phyloP scores from a whole-genome alignment of 345 rosid species.

The Eucalyptus erythrocorys region DNA sequence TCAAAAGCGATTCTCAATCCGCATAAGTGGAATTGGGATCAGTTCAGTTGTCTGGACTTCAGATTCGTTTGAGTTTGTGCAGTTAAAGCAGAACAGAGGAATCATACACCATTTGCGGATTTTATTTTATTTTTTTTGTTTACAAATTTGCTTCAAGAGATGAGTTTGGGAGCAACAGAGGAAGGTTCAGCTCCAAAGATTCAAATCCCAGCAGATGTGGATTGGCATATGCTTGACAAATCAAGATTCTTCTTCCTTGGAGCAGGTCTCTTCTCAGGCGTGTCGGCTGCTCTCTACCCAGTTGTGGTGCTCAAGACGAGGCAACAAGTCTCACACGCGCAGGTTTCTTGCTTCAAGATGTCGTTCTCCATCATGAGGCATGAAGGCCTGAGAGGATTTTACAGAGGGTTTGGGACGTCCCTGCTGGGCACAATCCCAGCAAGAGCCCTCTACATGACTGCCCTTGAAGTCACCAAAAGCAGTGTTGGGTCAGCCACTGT shows the following conservation, averaged over 20 bases:
- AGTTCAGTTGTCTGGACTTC: not conserved
- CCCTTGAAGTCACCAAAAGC: slow-evolving; percentile 81
- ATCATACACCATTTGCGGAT: not conserved
- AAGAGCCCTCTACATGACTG: slow-evolving; percentile 86
- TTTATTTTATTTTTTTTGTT: not conserved
- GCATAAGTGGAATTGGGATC: not conserved
- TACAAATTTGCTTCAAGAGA: slow-evolving; percentile 45
- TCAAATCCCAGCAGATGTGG: slow-evolving; percentile 72
- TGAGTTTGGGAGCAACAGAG: slow-evolving; percentile 75
- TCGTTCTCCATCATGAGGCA: slow-evolving; percentile 45
- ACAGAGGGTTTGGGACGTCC: slow-evolving; percentile 84
- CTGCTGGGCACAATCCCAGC: slow-evolving; percentile 89
- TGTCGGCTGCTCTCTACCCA: slow-evolving; percentile 87
- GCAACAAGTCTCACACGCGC: slow-evolving; percentile 59
- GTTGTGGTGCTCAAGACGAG: slow-evolving; percentile 75
- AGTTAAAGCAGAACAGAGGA: not conserved
- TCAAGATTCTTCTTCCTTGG: slow-evolving; percentile 85
- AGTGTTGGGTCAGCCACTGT: slow-evolving; percentile 56
- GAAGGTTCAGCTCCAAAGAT: slow-evolving; percentile 69
- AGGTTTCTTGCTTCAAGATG: slow-evolving; percentile 45
- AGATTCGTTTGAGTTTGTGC: not conserved
- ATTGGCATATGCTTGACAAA: slow-evolving; percentile 97
- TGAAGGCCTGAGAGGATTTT: slow-evolving; percentile 78
- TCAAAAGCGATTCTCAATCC: not conserved
- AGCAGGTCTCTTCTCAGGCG: slow-evolving; percentile 83